Evolutionary conservation across 352 stramenopile genomes (phyloP).

Genomic region (Globisporangium ultimum): DNA sequence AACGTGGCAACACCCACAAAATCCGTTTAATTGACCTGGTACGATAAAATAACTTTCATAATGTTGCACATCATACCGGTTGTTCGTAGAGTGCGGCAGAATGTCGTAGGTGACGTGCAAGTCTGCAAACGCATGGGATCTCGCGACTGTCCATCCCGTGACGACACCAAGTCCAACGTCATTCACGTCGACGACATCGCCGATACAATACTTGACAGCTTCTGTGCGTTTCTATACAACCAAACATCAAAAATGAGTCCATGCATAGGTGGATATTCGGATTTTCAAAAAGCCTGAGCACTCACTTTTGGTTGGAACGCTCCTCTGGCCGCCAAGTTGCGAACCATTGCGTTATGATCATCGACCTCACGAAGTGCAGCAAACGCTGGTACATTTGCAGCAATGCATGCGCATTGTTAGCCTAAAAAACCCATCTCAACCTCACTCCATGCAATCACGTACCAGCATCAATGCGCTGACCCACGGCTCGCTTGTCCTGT

Average conservation of each 20-base stretch:
- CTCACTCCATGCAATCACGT: neutral
- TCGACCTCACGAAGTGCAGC: conserved; percentile 48
- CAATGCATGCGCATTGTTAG: neutral
- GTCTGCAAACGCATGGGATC: conserved; percentile 30
- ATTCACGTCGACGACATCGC: conserved; percentile 67
- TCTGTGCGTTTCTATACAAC: conserved; percentile 39
- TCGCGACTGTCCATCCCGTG: conserved; percentile 47
- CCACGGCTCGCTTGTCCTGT: conserved; percentile 18
- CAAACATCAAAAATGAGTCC: neutral
- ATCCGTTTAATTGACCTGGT: neutral
- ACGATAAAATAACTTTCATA: neutral
- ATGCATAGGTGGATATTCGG: neutral
- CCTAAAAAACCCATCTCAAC: neutral
- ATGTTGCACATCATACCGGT: conserved; percentile 25
- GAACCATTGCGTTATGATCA: conserved; percentile 67
- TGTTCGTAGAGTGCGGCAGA: conserved; percentile 49
- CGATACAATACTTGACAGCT: conserved; percentile 51
- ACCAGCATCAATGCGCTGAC: conserved; percentile 57
- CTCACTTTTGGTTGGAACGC: conserved; percentile 52
- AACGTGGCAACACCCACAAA: neutral
- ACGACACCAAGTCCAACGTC: conserved; percentile 54
- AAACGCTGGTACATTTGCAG: conserved; percentile 33
- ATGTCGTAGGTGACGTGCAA: conserved; percentile 65
- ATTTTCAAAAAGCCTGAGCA: too few relatives aligned
- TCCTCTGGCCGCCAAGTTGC: conserved; percentile 36